Base-by-base conservation (phyloP, 768 basidiomycete genomes). In the Mycena sanguinolenta region DNA sequence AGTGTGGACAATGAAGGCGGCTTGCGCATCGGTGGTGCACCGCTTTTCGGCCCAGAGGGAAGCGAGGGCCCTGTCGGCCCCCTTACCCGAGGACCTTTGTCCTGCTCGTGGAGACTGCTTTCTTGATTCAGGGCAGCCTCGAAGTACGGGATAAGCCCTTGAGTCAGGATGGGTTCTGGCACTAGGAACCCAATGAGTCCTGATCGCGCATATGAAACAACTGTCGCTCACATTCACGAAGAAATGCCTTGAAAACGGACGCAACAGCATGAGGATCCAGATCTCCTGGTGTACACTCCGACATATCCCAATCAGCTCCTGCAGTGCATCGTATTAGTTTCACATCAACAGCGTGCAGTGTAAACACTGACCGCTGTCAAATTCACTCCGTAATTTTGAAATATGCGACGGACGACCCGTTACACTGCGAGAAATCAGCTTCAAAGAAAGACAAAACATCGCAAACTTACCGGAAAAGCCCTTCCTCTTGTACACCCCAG, bases 201-300 rank as follows among this genome's bases (percentile, higher is more conserved):
- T 52, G 57, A 25, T 27, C 50, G 57, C 19, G 38, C 69, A 34
- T 63, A 58, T 55, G 30, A 30, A 75, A 58, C 12, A 53, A 68
- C 49, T 23, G 38, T 17, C 9, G 86, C 96, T 84, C 81, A 97
- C 96, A 83, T 87, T 98, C 96, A 65, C 97, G 92, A 50, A 98
- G 84, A 79, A 91, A 98, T 1, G 95, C 92, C 80, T 97, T 98
- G 83, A 97, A 98, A 34, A 97, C 84, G 28, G 95, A 94, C 23
- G 96, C 91, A 9, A 98, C 96, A 1, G 95, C 95, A 79, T 98
- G 96, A 55, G 97, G 97, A 77, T 98, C 97, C 39, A 98, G 82
- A 76, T 98, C 96, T 10, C 93, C 90, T 28, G 95, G 96, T 58
- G 88, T 87, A 71, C 91, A 93, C 70, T 89, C 88, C 46, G 85